phyloP scores from a whole-genome alignment of 805 yeast genomes.

The Cyberlindnera mississippiensis region DNA sequence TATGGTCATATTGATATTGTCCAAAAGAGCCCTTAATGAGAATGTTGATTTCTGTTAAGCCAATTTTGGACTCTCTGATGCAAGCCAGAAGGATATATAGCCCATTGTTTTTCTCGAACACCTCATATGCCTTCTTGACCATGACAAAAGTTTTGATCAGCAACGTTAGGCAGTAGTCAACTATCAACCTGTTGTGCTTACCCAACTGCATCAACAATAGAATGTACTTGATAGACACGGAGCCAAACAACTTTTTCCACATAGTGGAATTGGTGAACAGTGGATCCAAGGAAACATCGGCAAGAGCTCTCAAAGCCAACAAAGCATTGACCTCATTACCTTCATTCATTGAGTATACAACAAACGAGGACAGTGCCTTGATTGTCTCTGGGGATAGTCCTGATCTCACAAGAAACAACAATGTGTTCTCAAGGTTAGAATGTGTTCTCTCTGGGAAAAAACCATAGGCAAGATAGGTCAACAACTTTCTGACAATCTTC shows the following conservation, averaged over 20 bases:
- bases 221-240: slow-evolving; percentile 66
- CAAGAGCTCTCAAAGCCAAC: slow-evolving; percentile 30
- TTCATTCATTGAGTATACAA: slow-evolving; percentile 43
- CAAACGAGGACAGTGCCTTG: slow-evolving; percentile 47
- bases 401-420: slow-evolving; percentile 38
- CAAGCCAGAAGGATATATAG: slow-evolving; percentile 42
- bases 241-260: slow-evolving; percentile 43
- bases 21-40: slow-evolving; percentile 47
- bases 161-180: slow-evolving; percentile 36
- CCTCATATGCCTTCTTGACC: slow-evolving; percentile 43
- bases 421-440: slow-evolving; percentile 36
- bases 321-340: slow-evolving; percentile 25
- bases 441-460: slow-evolving; percentile 34
- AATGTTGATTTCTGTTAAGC: slow-evolving; percentile 28
- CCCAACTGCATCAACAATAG: slow-evolving; percentile 44
- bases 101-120: slow-evolving; percentile 52
- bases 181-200: slow-evolving; percentile 29
- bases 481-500: slow-evolving; percentile 38
- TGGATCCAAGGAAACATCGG: slow-evolving; percentile 32
- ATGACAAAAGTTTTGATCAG: slow-evolving; percentile 46
- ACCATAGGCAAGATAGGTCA: slow-evolving; percentile 27
- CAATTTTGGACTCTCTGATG: slow-evolving; percentile 42
- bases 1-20: slow-evolving; percentile 28
- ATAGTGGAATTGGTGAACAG: slow-evolving; percentile 40
- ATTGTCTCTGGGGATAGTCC: slow-evolving; percentile 55